Evolutionary conservation across 768 basidiomycete species (phyloP), one percentile per base, ranked within the genome.

Genomic region (Hortiboletus flavorubellus): DNA sequence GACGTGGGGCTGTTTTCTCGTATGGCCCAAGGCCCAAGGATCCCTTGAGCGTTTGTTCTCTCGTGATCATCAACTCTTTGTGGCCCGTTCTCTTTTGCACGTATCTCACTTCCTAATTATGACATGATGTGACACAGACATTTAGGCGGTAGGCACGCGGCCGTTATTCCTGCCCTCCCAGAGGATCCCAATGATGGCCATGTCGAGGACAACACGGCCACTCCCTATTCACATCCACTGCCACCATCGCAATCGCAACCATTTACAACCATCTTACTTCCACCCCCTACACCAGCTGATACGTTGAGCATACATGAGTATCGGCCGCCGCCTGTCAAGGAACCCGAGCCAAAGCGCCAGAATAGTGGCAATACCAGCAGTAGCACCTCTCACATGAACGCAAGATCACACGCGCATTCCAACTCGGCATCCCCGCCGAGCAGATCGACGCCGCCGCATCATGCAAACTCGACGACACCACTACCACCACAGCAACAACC

Each of bases 111-210:
- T 62, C 64, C 55, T 57, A 64, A 59, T 67, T 59, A 69, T 70
- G 62, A 70, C 63, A 61, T 54, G 58, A 72, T 70, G 44, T 66
- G 47, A 67, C 63, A 64, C 66, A 90, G 88, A 61, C 86, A 82
- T 43, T 78, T 91, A 53, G 89, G 90, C 52, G 89, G 90, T 62
- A 78, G 90, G 38, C 90, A 91, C 61, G 90, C 89, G 37, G 84
- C 88, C 57, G 89, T 91, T 51, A 86, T 87, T 48, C 89, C 89
- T 44, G 89, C 89, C 0, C 75, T 90, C 7, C 87, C 88, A 8
- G 89, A 91, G 64, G 88, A 89, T 52, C 58, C 62, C 37, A 58
- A 53, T 12, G 68, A 66, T 29, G 62, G 64, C 8, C 59, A 59
- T 23, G 46, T 58, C 47, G 65, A 71, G 21, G 69, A 70, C n/a